Evolutionary conservation across 331 rosid species (phyloP), one percentile per base, ranked within the genome.

Genomic region (Erythrophleum ivorense): DNA sequence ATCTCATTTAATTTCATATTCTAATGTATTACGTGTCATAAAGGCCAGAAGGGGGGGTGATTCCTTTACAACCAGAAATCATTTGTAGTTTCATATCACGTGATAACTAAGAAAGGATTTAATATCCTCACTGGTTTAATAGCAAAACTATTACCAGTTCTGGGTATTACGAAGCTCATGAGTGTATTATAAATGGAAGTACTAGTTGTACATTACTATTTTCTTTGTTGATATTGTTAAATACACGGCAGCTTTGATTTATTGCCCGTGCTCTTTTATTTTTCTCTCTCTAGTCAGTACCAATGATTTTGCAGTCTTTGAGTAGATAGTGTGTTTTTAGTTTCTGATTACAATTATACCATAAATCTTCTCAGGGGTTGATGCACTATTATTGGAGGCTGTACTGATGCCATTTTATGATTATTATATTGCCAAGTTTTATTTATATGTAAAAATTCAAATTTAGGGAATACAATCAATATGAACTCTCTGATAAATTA

Each of bases 1-100:
- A 59, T 72, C n/a, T 60, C 76, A 34, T 64, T 78, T 53, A 24
- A 24, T 62, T 57, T 62, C 11, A n/a, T 79, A 63, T 63, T 79
- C 13, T 57, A 29, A 52, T 78, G 70, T 46, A 53, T 79, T 62
- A 29, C 64, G 62, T 78, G 14, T 33, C 13, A 64, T n/a, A 18
- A 4, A 67, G 4, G 21, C 45, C 36, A 8, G 15, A 63, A 15
- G n/a, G 10, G 58, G 43, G 34, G 71, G 43, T 75, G 66, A 29
- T 77, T 45, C 41, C 57, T 78, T 15, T 9, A 10, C 62, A 24
- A 31, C 77, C 68, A 76, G 11, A 71, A 65, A 75, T 74, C 34
- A 36, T 74, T 7, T 73, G 43, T 45, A 9, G 58, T 53, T 78
- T 64, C 7, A 15, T 49, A 13, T 79, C 33, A 55, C 9, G 16